Base-by-base conservation (phyloP, 1,139 yeast genomes). In the Debaryomyces nepalensis region DNA sequence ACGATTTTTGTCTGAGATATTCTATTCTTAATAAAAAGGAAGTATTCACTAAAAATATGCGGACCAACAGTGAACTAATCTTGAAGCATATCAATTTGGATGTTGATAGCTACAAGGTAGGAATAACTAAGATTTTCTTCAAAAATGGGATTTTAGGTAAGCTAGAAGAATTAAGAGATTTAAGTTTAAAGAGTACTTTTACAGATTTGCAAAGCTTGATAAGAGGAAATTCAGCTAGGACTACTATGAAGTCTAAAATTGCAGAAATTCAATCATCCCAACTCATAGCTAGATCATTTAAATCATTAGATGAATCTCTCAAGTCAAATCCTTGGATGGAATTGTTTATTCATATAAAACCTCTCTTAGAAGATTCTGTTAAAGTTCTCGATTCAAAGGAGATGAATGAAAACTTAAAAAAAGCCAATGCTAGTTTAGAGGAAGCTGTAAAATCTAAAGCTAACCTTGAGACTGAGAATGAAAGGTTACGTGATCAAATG, bases 71-170 rank as follows among this genome's bases (percentile, higher is more conserved):
- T 56, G 87, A 84, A 49, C 57, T 83, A 23, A 78, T 93, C 23
- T 66, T 93, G 43, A 77, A 80, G 26, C 74, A 77, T 22, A 68
- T 88, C 20, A 66, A 76, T 10, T 65, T 93, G 36, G 90, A 86
- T 48, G 66, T 79, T 0, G 81, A 81, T 16, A 70, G 79, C 6
- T 93, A 79, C 64, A 87, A 87, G 55, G 79, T 95, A 37, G 95
- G 95, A 49, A 70, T 84, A 16, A 87, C 97, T 2, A 95, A 95
- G 64, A 75, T 95, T 21, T 95, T 95, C 60, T 90, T 93, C 75
- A 83, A 95, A 52, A 95, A 96, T 55, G 99, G 99, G 42, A 90
- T 93, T 50, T 71, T 95, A 41, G 99, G 97, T 1, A 81, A 82
- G 43, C 70, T 95, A 23, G 99, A 95, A 63, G 83, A 82, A 50